phyloP scores from a whole-genome alignment of 768 basidiomycete genomes.

The Dictyophora rubrovolvata region DNA sequence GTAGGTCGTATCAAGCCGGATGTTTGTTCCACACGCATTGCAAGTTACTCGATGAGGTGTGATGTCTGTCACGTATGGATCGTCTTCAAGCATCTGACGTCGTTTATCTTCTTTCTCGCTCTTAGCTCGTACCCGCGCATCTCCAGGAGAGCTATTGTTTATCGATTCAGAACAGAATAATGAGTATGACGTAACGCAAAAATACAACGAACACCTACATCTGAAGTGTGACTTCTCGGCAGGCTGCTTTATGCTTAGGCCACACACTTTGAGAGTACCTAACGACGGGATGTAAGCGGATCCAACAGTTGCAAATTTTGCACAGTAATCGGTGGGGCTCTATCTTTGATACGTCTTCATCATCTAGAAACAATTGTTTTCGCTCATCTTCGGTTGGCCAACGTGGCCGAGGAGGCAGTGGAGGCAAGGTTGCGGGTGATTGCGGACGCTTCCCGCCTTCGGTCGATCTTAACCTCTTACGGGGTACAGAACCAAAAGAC shows the following conservation, averaged over 20 bases:
- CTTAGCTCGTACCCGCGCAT: background rate
- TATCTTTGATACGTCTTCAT: background rate
- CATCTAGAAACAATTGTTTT: slow-evolving; percentile 5
- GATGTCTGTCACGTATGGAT: slow-evolving; percentile 41
- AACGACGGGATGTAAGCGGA: slow-evolving; percentile 4
- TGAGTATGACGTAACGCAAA: background rate
- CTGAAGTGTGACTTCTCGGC: background rate
- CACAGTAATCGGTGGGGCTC: slow-evolving; percentile 8
- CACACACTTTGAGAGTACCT: slow-evolving; percentile 7
- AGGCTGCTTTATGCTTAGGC: slow-evolving; percentile 4
- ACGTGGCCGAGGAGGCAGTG: slow-evolving; percentile 6
- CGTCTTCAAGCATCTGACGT: slow-evolving; percentile 33
- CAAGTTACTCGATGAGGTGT: slow-evolving; percentile 45
- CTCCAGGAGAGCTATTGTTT: background rate
- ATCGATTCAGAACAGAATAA: background rate
- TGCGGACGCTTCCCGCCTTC: background rate
- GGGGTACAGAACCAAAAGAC: background rate
- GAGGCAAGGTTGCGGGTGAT: slow-evolving; percentile 1
- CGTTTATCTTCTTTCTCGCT: slow-evolving; percentile 7
- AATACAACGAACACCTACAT: background rate
- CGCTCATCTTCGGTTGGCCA: slow-evolving; percentile 9
- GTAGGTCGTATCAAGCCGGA: slow-evolving; percentile 62
- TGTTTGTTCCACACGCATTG: slow-evolving; percentile 40
- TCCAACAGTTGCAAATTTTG: slow-evolving; percentile 7
- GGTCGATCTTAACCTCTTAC: background rate